These are phyloP conservation scores for Xylaria curta DNA, from an alignment of 495 filamentous ascomycete species.

Conservation along the genomic window DNA sequence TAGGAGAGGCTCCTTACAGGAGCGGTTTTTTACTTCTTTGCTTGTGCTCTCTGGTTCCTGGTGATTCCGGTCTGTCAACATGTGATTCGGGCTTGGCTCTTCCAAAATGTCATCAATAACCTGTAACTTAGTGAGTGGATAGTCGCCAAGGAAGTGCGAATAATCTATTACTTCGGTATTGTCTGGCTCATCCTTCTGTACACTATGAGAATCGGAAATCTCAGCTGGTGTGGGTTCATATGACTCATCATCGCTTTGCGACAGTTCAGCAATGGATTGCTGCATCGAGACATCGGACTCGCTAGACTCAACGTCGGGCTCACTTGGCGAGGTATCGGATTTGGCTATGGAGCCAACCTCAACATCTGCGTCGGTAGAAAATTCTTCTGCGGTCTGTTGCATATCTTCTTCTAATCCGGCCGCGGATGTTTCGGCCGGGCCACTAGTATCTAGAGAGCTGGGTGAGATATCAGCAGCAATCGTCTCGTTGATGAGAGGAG, in stretches of 20 bases:
- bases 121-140: slow-evolving; percentile 18
- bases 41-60: slow-evolving; percentile 23
- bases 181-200: slow-evolving; percentile 4
- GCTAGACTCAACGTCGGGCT: slow-evolving; percentile 15
- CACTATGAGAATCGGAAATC: slow-evolving; percentile 12
- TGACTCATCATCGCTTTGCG: slow-evolving; percentile 29
- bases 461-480: neutral
- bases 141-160: slow-evolving; percentile 11
- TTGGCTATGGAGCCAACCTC: slow-evolving; percentile 1
- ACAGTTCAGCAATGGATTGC: slow-evolving; percentile 13
- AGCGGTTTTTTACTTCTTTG: slow-evolving; percentile 42
- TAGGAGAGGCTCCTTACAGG: slow-evolving; percentile 39
- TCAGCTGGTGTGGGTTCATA: slow-evolving; percentile 25
- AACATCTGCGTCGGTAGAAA: neutral
- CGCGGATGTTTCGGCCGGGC: neutral
- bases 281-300: slow-evolving; percentile 18
- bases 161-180: neutral
- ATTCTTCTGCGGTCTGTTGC: neutral
- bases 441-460: neutral
- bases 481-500: neutral
- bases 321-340: neutral
- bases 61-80: slow-evolving; percentile 10
- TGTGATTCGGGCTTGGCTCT: slow-evolving; percentile 23
- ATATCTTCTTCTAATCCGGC: neutral
- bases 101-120: slow-evolving; percentile 23